phyloP scores from a whole-genome alignment of 805 yeast genomes.

The Wickerhamomyces ciferrii region DNA sequence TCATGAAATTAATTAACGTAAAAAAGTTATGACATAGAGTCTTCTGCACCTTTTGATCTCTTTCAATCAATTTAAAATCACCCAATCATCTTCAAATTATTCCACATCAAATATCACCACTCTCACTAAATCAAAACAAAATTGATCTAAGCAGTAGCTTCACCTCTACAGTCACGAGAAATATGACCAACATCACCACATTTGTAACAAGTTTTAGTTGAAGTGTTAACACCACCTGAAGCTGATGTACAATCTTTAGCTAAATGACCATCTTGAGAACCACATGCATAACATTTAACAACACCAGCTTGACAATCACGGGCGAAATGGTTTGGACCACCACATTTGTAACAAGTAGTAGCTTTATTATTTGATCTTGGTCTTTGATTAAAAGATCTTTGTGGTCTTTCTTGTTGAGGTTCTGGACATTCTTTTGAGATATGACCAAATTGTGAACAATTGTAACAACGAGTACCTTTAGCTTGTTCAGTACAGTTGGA shows the following conservation, averaged over 20 bases:
- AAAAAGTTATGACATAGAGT: too few species aligned
- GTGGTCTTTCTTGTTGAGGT: constrained; percentile 27
- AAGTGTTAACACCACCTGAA: constrained; percentile 39
- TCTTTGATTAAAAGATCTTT: constrained; percentile 15
- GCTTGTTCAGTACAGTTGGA: constrained; percentile 65
- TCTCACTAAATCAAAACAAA: too few species aligned
- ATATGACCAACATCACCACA: constrained; percentile 72
- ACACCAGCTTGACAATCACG: constrained; percentile 74
- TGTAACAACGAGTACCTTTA: constrained; percentile 69
- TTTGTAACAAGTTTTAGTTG: constrained; percentile 34
- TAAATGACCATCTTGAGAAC: constrained; percentile 84
- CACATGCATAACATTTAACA: constrained; percentile 89
- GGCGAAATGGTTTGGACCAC: constrained; percentile 91
- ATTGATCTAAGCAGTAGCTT: not conserved
- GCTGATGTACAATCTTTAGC: constrained; percentile 73
- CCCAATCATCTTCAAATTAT: not conserved
- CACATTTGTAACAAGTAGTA: constrained; percentile 82
- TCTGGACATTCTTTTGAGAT: constrained; percentile 71
- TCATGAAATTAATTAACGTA: too few species aligned
- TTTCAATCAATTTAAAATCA: not conserved
- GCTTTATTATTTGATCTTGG: constrained; percentile 24
- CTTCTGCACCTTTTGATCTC: too few species aligned
- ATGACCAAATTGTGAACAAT: constrained; percentile 75
- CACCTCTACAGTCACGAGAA: constrained; percentile 62
- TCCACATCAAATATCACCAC: too few species aligned